These are phyloP conservation scores for Mycothermus thermophilus DNA, from an alignment of 495 filamentous ascomycete species.

Conservation along the genomic window DNA sequence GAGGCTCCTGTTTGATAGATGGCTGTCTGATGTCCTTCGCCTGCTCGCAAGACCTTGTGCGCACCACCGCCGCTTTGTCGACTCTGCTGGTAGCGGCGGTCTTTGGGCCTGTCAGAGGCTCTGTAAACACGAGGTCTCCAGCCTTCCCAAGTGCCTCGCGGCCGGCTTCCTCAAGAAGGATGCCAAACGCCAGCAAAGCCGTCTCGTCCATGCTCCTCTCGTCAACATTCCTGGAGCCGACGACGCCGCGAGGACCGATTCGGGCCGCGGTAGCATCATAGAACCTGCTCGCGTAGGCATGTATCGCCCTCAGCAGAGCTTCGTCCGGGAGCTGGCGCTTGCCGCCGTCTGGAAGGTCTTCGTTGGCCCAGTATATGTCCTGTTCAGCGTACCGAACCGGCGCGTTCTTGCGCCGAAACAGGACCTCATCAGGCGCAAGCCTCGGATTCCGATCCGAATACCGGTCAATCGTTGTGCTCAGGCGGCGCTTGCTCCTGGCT, in stretches of 20 bases:
- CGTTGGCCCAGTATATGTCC: constrained; percentile 52
- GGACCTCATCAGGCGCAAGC: constrained; percentile 58
- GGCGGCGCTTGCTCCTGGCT: constrained; percentile 26
- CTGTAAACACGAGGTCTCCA: constrained; percentile 63
- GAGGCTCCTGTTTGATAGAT: no score
- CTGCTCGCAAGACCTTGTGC: no score
- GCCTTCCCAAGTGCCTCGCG: constrained; percentile 49
- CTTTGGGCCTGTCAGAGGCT: constrained; percentile 46
- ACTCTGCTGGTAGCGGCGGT: no score
- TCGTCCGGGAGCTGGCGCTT: constrained; percentile 46
- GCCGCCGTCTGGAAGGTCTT: constrained; percentile 29
- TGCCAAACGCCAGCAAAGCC: constrained; percentile 65
- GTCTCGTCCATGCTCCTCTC: constrained; percentile 72
- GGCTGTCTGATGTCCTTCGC: no score
- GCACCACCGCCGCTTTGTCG: no score
- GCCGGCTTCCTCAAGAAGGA: constrained; percentile 66
- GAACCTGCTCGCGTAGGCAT: constrained; percentile 59
- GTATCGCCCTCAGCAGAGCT: constrained; percentile 62
- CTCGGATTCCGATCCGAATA: constrained; percentile 34
- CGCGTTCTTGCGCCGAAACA: constrained; percentile 50
- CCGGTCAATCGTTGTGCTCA: constrained; percentile 34
- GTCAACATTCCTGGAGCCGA: constrained; percentile 20
- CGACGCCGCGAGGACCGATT: constrained; percentile 9
- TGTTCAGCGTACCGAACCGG: constrained; percentile 52
- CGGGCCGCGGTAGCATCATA: constrained; percentile 37